phyloP scores from a whole-genome alignment of 108 stramenopile genomes.

The Skeletonema costatum region DNA sequence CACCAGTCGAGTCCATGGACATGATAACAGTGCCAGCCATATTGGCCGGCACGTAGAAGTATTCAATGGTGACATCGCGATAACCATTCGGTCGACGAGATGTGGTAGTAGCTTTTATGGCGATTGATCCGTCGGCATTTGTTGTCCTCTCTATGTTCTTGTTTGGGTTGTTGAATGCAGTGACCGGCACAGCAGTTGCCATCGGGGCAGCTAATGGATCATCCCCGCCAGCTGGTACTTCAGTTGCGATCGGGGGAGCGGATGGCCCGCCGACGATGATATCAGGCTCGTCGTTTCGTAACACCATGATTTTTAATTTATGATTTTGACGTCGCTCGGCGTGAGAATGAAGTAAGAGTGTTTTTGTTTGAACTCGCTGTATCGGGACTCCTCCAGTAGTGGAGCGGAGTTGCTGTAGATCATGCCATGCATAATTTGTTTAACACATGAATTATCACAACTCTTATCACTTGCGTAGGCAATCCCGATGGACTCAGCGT shows the following conservation, averaged over 20 bases:
- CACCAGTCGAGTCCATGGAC: constrained; percentile 10
- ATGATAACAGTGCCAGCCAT: constrained; percentile 3
- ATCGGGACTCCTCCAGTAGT: no score
- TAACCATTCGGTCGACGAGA: constrained; percentile 1
- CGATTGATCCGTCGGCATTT: constrained; percentile 19
- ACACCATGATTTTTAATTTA: not conserved
- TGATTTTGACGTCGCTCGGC: no score
- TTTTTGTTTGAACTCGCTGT: no score
- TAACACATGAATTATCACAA: no score
- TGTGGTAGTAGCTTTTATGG: constrained; percentile 7
- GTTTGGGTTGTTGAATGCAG: not conserved
- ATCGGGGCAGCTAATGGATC: not conserved
- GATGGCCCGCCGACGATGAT: constrained; percentile 1
- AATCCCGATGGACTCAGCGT: no score
- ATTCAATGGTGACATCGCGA: constrained; percentile 2
- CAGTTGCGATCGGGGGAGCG: not conserved
- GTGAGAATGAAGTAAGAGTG: no score
- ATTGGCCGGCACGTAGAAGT: not conserved
- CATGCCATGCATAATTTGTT: no score
- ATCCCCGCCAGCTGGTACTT: not conserved
- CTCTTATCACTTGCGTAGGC: no score
- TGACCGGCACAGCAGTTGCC: not conserved
- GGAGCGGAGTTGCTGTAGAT: no score
- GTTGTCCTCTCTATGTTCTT: constrained; percentile 1
- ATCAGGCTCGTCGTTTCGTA: not conserved